These are phyloP conservation scores for Gastrolobium bilobum DNA, from an alignment of 306 rosid genomes.

Conservation along the genomic window DNA sequence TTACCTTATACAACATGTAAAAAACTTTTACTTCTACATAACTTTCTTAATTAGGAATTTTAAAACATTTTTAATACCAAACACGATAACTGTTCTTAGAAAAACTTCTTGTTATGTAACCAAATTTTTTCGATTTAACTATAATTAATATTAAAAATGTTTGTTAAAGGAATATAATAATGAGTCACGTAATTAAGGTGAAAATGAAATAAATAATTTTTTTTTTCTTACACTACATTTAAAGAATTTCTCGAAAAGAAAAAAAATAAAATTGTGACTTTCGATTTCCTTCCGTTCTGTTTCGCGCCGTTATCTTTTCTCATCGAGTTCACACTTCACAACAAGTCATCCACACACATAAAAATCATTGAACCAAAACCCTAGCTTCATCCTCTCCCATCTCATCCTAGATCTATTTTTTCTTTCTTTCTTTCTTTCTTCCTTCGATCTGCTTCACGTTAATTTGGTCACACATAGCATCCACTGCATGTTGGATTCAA, in stretches of 20 bases:
- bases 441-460: background rate
- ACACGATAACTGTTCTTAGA: too few species aligned
- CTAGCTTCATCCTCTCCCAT: slow-evolving; percentile 4
- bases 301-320: background rate
- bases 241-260: background rate
- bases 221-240: background rate
- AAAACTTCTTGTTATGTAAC: too few species aligned
- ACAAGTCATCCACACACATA: slow-evolving; percentile 7
- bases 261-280: background rate
- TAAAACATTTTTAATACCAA: too few species aligned
- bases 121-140: too few species aligned
- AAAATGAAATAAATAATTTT: background rate
- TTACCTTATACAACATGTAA: too few species aligned
- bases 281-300: background rate
- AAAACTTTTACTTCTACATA: too few species aligned
- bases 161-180: too few species aligned
- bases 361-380: slow-evolving; percentile 29
- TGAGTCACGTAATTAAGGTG: too few species aligned
- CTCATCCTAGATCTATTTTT: slow-evolving; percentile 9
- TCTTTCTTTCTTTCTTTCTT: background rate
- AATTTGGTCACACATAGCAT: slow-evolving; percentile 34
- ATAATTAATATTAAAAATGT: too few species aligned
- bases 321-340: slow-evolving; percentile 32
- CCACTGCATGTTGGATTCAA: background rate
- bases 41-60: too few species aligned